Percentiles rank a stretch among this genome's conserved stretches.
phyloP scores from a whole-genome alignment of 768 basidiomycete species.

The Lentinula detonsa region DNA sequence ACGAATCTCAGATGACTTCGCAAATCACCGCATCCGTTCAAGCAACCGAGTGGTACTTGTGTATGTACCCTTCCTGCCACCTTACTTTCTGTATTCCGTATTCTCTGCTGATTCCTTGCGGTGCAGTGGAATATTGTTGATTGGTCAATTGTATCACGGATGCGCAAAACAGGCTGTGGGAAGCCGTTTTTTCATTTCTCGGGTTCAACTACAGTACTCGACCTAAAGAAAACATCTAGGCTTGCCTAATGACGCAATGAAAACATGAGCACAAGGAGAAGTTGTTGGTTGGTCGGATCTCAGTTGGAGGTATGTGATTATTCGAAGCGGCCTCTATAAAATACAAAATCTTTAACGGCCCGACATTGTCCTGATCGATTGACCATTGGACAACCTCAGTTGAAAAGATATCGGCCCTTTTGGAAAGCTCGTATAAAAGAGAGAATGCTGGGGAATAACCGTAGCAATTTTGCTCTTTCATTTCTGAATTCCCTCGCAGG shows the following conservation, averaged over 20 bases:
- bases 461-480: not conserved
- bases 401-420: constrained; percentile 10
- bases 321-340: constrained; percentile 5
- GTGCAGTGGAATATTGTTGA: not conserved
- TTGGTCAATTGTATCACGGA: not conserved
- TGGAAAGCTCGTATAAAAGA: constrained; percentile 8
- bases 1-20: constrained; percentile 3
- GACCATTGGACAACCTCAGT: constrained; percentile 2
- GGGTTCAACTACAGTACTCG: not conserved
- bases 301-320: constrained; percentile 1
- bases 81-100: not conserved
- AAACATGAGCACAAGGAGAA: constrained; percentile 4
- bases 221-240: not conserved
- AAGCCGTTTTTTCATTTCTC: not conserved
- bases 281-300: constrained; percentile 6
- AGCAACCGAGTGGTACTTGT: not conserved
- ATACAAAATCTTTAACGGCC: constrained; percentile 6
- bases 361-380: constrained; percentile 7
- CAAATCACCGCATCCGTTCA: not conserved
- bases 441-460: not conserved
- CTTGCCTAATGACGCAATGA: constrained; percentile 8
- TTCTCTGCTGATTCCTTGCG: not conserved
- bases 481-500: not conserved
- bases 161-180: not conserved
- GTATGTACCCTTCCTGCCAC: not conserved